These are phyloP conservation scores for Phytophthora sp. DNA, from an alignment of 352 stramenopile genomes.

Conservation along the genomic window DNA sequence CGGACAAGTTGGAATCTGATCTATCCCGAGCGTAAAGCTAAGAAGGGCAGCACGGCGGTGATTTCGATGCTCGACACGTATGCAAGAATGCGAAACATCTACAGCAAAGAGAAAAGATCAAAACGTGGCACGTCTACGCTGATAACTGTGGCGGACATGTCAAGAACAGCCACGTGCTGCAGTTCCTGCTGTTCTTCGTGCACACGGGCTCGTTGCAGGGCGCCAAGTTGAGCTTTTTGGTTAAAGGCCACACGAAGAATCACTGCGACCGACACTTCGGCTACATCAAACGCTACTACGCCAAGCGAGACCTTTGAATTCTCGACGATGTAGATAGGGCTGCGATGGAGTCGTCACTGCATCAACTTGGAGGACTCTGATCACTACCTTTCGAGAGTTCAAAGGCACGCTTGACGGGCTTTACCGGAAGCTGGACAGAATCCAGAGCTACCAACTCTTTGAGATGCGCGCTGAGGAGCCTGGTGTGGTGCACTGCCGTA, in stretches of 20 bases:
- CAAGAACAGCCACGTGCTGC: slow-evolving; percentile 26
- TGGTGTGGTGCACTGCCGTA: neutral
- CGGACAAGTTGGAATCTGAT: slow-evolving; percentile 7
- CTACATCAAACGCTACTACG: slow-evolving; percentile 11
- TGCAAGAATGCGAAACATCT: slow-evolving; percentile 1
- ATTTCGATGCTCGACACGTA: slow-evolving; percentile 23
- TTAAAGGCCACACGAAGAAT: slow-evolving; percentile 22
- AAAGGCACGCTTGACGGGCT: neutral
- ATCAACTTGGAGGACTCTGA: neutral
- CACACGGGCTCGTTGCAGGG: neutral
- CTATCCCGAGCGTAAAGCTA: slow-evolving; percentile 15
- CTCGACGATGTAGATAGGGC: neutral
- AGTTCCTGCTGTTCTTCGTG: slow-evolving; percentile 15
- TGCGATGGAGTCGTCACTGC: neutral
- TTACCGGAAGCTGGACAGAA: neutral
- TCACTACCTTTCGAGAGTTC: neutral
- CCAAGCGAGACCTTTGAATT: slow-evolving; percentile 6
- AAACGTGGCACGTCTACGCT: slow-evolving; percentile 15
- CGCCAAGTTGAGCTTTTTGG: neutral
- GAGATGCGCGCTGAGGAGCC: neutral
- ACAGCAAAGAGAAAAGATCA: neutral
- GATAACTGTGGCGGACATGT: slow-evolving; percentile 26
- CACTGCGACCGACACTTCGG: slow-evolving; percentile 12
- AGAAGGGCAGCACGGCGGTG: slow-evolving; percentile 20
- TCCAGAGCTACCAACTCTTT: neutral